These are phyloP conservation scores for Orbilia quercus DNA, from an alignment of 2,329 filamentous ascomycete species.

Conservation along the genomic window DNA sequence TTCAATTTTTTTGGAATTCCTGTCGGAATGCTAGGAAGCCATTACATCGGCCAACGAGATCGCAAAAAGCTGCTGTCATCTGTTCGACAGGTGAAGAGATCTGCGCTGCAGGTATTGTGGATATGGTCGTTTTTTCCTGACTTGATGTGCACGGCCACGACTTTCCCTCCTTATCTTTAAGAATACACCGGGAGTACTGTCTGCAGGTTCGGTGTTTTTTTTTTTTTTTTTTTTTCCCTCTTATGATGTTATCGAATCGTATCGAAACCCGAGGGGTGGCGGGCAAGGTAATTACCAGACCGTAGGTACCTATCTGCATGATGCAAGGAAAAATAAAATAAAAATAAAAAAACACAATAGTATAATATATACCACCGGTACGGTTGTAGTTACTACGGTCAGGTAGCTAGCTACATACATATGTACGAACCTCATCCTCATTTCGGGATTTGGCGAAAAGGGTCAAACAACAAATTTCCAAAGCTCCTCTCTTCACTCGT, in stretches of 20 bases:
- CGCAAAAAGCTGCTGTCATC: conserved; percentile 37
- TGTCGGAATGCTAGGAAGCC: conserved; percentile 24
- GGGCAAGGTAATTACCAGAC: conserved; percentile 14
- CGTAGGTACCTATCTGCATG: not conserved
- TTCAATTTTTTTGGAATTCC: conserved; percentile 7
- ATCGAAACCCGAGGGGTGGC: conserved; percentile 22
- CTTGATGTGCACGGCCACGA: no score
- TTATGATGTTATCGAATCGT: conserved; percentile 48
- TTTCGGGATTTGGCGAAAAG: no score
- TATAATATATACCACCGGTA: not conserved
- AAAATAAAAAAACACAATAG: not conserved
- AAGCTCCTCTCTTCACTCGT: no score
- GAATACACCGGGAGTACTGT: not conserved
- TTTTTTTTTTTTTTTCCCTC: no score
- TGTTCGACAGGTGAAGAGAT: conserved; percentile 27
- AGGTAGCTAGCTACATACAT: no score
- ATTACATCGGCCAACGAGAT: conserved; percentile 21
- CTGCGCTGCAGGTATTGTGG: conserved; percentile 43
- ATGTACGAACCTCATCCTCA: no score
- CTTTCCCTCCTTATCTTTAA: no score
- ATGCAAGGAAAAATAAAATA: not conserved
- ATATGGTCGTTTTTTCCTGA: conserved; percentile 18
- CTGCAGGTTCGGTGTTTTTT: conserved; percentile 8
- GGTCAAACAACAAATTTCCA: no score
- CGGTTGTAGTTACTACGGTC: no score